These are phyloP conservation scores for Obelidium mucronatum DNA, from an alignment of 192 early-diverging fungal genomes.

Conservation along the genomic window DNA sequence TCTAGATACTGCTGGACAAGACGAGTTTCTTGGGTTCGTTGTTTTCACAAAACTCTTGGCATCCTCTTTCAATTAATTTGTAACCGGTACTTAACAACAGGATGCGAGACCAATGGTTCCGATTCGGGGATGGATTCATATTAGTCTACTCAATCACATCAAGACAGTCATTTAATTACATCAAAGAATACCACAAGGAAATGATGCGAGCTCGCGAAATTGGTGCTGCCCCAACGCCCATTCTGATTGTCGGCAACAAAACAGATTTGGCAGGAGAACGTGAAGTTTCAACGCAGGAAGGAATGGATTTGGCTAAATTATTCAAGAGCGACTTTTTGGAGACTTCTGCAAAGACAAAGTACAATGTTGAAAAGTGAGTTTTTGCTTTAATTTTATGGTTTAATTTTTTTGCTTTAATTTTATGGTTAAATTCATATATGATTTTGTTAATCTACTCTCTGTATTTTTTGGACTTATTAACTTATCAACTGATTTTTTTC, in stretches of 20 bases:
- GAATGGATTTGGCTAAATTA: conserved; percentile 74
- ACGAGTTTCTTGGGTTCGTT: conserved; percentile 86
- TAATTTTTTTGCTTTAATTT: no score
- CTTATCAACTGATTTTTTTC: no score
- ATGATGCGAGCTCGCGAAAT: conserved; percentile 89
- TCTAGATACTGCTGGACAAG: conserved; percentile 95
- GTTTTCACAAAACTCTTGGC: background rate
- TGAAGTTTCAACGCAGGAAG: conserved; percentile 85
- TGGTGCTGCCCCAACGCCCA: background rate
- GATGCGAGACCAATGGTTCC: conserved; percentile 99
- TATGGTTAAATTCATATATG: no score
- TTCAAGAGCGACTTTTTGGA: conserved; percentile 87
- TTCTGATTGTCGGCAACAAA: conserved; percentile 72
- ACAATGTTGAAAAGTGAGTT: conserved; percentile 88
- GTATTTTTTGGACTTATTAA: no score
- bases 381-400: no score
- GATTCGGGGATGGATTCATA: conserved; percentile 94
- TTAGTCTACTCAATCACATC: conserved; percentile 93
- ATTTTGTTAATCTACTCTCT: no score
- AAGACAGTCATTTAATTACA: conserved; percentile 88
- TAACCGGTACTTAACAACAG: no score
- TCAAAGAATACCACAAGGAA: conserved; percentile 90
- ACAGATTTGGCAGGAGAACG: conserved; percentile 72
- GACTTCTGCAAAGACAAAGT: conserved; percentile 86
- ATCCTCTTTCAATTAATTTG: no score